Conservation (phyloP, 345 rosid species). For the Populus euphratica region DNA sequence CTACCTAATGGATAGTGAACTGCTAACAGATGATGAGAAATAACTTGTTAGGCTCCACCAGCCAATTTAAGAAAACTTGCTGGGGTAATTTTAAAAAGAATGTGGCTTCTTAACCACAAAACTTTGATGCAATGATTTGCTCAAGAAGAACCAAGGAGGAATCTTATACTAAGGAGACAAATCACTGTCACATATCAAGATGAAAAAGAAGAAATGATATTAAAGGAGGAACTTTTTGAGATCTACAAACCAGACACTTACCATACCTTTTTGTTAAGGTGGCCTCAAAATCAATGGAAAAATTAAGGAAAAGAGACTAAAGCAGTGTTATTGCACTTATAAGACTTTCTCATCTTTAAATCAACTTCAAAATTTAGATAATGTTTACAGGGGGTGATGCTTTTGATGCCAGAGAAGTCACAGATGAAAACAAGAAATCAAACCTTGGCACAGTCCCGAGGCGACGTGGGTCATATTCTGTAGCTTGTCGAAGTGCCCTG, state of each 20-base stretch:
- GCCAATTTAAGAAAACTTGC: background rate
- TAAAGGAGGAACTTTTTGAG: background rate
- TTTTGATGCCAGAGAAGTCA: background rate
- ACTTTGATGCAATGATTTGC: background rate
- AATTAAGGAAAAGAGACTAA: background rate
- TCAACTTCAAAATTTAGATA: background rate
- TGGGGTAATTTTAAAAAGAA: background rate
- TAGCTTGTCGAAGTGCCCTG: slow-evolving; percentile 90
- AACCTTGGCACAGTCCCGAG: slow-evolving; percentile 86
- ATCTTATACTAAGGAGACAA: background rate
- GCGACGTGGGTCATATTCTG: slow-evolving; percentile 71
- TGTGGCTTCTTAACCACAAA: background rate
- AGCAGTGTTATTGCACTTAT: background rate
- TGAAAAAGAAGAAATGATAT: background rate
- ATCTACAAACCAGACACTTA: background rate
- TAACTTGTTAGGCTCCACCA: background rate
- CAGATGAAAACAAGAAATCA: slow-evolving; percentile 2
- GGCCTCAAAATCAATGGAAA: background rate
- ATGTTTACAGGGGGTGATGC: background rate
- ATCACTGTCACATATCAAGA: background rate
- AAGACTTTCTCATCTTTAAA: background rate
- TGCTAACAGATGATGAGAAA: background rate
- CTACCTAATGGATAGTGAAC: background rate
- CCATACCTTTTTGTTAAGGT: background rate
- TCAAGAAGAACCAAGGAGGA: background rate